phyloP scores from a whole-genome alignment of 805 yeast genomes.

The Lipomyces spencermartinsiae region DNA sequence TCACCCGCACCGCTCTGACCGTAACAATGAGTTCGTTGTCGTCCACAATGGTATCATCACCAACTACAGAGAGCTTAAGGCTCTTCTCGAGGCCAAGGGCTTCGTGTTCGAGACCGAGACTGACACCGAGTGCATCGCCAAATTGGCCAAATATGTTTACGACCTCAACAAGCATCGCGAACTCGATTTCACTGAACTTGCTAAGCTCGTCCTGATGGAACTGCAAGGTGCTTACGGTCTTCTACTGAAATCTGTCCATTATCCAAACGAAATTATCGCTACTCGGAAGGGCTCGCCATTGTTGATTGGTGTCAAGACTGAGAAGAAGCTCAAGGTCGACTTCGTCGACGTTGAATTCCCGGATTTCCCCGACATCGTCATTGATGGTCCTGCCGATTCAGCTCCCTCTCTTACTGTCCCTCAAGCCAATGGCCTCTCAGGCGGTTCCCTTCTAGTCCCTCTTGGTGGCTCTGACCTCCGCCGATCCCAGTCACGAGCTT shows the following conservation, averaged over 20 bases:
- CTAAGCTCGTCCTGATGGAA: conserved; percentile 89
- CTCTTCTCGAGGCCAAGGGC: conserved; percentile 80
- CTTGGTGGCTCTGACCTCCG: conserved; percentile 72
- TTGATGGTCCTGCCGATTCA: conserved; percentile 22
- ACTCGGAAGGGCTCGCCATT: conserved; percentile 98
- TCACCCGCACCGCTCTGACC: conserved; percentile 95
- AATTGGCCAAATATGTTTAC: conserved; percentile 87
- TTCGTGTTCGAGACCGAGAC: conserved; percentile 87
- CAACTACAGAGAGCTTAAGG: conserved; percentile 88
- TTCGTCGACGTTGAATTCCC: conserved; percentile 98
- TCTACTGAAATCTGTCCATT: conserved; percentile 87
- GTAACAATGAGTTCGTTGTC: conserved; percentile 79
- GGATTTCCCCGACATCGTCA: conserved; percentile 46
- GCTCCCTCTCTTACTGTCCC: conserved; percentile 24
- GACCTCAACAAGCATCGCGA: conserved; percentile 71
- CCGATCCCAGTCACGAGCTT: conserved; percentile 95
- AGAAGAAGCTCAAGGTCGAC: conserved; percentile 92
- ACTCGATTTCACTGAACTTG: conserved; percentile 86
- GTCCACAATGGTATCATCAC: conserved; percentile 99
- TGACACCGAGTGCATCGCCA: conserved; percentile 98
- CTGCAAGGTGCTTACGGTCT: conserved; percentile 98
- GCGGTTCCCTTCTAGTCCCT: conserved; percentile 42
- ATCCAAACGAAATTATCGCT: conserved; percentile 94
- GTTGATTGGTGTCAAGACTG: conserved; percentile 96
- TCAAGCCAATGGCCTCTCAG: conserved; percentile 30